These are phyloP conservation scores for Aspergillus sp. DNA, from an alignment of 2,329 filamentous ascomycete species.

Conservation along the genomic window DNA sequence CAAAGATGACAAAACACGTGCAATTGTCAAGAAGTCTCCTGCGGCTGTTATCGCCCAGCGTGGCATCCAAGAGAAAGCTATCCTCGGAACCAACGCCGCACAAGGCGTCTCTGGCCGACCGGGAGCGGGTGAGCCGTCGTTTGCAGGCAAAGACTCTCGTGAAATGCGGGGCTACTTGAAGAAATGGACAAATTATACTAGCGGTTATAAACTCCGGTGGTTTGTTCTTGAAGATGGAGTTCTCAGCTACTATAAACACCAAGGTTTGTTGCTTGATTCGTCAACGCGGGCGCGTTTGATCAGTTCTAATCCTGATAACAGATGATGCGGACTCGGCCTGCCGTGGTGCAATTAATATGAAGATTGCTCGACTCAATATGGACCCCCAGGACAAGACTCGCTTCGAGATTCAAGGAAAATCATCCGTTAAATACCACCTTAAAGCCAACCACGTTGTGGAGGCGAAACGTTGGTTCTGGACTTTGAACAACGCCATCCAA, in stretches of 20 bases:
- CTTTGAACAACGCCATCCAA: conserved; percentile 96
- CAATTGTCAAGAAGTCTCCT: conserved; percentile 89
- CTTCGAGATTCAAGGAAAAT: conserved; percentile 97
- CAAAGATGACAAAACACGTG: conserved; percentile 83
- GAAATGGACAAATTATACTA: conserved; percentile 99
- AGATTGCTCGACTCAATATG: conserved; percentile 91
- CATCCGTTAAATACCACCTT: conserved; percentile 95
- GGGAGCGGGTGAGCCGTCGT: conserved; percentile 47
- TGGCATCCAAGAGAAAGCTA: conserved; percentile 95
- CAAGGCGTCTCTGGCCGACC: conserved; percentile 53
- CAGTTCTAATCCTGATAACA: conserved; percentile 5
- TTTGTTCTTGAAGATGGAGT: conserved; percentile 98
- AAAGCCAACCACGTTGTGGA: conserved; percentile 98
- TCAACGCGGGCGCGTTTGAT: background rate
- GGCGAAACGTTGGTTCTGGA: conserved; percentile 98
- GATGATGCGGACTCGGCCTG: conserved; percentile 95
- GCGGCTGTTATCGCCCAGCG: conserved; percentile 91
- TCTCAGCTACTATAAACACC: conserved; percentile 97
- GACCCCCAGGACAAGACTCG: conserved; percentile 95
- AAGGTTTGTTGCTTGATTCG: conserved; percentile 48
- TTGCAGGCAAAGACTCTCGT: conserved; percentile 78
- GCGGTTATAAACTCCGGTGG: conserved; percentile 94
- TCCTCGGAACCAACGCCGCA: conserved; percentile 70
- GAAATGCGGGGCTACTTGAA: conserved; percentile 99
- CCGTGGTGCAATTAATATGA: conserved; percentile 98